A percentile compares a stretch with the other conserved stretches of the same genome.
These are phyloP conservation scores for Vanderwaltozyma tropicalis DNA, from an alignment of 805 yeast genomes.

Conservation along the genomic window DNA sequence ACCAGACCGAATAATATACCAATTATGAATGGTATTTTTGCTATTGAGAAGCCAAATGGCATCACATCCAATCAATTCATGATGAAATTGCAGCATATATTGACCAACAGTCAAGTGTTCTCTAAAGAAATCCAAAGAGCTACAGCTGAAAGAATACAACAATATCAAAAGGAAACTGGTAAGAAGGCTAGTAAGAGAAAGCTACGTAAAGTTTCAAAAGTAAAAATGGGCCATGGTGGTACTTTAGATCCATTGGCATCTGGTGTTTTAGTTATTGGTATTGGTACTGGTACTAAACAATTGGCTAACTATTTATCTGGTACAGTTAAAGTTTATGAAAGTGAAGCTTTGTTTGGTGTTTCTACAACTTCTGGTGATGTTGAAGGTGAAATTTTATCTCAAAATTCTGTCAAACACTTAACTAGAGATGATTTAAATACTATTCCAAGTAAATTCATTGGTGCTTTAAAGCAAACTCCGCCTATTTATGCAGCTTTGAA, in stretches of 20 bases:
- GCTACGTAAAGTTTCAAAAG: constrained; percentile 40
- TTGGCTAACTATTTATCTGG: constrained; percentile 62
- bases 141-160: constrained; percentile 36
- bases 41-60: constrained; percentile 83
- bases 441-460: constrained; percentile 58
- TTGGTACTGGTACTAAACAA: constrained; percentile 85
- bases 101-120: constrained; percentile 52
- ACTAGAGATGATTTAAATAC: constrained; percentile 40
- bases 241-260: constrained; percentile 92
- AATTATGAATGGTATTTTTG: constrained; percentile 90
- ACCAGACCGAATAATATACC: too few species aligned
- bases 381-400: constrained; percentile 70
- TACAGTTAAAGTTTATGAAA: constrained; percentile 69
- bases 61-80: constrained; percentile 69
- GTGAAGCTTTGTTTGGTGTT: constrained; percentile 78
- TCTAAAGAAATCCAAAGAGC: constrained; percentile 42
- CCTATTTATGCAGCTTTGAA: constrained; percentile 92
- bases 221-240: constrained; percentile 97
- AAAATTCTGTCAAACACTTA: constrained; percentile 47
- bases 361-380: constrained; percentile 91
- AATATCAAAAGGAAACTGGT: constrained; percentile 31
- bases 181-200: constrained; percentile 42
- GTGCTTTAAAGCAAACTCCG: constrained; percentile 78
- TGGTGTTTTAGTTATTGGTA: constrained; percentile 87
- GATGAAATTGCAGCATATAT: constrained; percentile 49